Conservation (phyloP, 1,139 yeast species). For the Saccharomyces hybrid region DNA sequence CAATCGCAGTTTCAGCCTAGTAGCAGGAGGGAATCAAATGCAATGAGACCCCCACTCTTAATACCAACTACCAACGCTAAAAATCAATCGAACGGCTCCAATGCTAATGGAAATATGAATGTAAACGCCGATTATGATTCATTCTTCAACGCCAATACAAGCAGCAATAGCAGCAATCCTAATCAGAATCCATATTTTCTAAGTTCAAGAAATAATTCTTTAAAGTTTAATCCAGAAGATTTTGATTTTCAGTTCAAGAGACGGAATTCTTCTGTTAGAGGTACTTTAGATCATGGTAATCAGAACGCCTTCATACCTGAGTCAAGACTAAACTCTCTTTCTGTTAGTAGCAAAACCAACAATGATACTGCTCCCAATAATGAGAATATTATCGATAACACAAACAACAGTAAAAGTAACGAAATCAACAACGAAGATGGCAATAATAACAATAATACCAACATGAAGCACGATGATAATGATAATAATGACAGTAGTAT, state of each 20-base stretch:
- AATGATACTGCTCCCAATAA: background rate
- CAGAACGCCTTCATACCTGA: background rate
- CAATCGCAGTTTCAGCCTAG: slow-evolving; percentile 7
- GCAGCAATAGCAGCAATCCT: slow-evolving; percentile 4
- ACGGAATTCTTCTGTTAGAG: slow-evolving; percentile 24
- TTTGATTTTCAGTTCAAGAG: slow-evolving; percentile 26
- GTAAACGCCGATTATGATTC: background rate
- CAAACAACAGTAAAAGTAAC: background rate
- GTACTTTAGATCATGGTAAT: slow-evolving; percentile 15
- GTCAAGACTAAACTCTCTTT: background rate
- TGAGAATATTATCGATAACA: background rate
- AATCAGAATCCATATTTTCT: slow-evolving; percentile 4
- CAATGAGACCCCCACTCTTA: slow-evolving; percentile 18
- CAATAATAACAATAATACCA: background rate
- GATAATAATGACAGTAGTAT: slow-evolving; percentile 4
- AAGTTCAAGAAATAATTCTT: slow-evolving; percentile 21
- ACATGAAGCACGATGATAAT: background rate
- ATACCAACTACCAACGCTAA: slow-evolving; percentile 26
- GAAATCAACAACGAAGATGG: background rate
- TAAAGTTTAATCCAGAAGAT: slow-evolving; percentile 25
- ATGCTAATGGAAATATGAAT: background rate
- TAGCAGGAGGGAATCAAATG: slow-evolving; percentile 9
- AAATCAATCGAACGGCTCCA: slow-evolving; percentile 3
- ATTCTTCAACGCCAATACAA: slow-evolving; percentile 7
- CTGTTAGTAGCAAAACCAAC: background rate